Evolutionary conservation across 2,329 filamentous ascomycete genomes (phyloP), one percentile per base, ranked within the genome.

Genomic region (Venturia carpophila): DNA sequence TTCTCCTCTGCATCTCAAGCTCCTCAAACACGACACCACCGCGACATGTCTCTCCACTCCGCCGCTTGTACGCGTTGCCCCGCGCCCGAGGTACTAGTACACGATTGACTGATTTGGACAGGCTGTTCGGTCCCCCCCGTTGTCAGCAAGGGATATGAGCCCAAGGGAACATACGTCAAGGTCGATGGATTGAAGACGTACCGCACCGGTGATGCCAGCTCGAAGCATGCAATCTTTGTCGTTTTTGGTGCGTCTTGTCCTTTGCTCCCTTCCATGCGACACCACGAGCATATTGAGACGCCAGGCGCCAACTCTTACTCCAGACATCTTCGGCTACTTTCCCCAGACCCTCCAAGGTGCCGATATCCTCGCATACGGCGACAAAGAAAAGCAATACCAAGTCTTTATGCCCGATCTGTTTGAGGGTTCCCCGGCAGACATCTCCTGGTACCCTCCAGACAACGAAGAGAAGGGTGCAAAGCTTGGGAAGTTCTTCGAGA

Each of bases 381-480:
- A 87, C 82, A 88, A 89, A 85, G 76, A 83, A 79, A 74, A 80
- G 67, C 85, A 89, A 72, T 94, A 95, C 80, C 87, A 86, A 70
- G 90, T 96, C 69, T 92, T 92, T 77, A 92, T 97, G 68, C 92
- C 92, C 37, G 92, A 97, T 78, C 93, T 90, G 82, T 96, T 96
- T 79, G 83, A 89, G 67, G 92, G 90, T 74, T 82, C 84, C 69
- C 88, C 90, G 43, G 84, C 81, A 67, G 82, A 83, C 69, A 84
- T 86, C 70, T 78, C 77, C 63, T 85, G 83, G 82, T 85, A 83
- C 73, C 83, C 83, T 0, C 83, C 84, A 19, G 78, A 84, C 71
- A 85, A 77, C 67, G 78, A 84, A 49, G 84, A 87, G 66, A 83
- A 87, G 75, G 79, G 80, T 68, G 71, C 83, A 75, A 85, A 85